Evolutionary conservation across 2,329 filamentous ascomycete genomes (phyloP).

Genomic region (Talaromyces amestolkiae): DNA sequence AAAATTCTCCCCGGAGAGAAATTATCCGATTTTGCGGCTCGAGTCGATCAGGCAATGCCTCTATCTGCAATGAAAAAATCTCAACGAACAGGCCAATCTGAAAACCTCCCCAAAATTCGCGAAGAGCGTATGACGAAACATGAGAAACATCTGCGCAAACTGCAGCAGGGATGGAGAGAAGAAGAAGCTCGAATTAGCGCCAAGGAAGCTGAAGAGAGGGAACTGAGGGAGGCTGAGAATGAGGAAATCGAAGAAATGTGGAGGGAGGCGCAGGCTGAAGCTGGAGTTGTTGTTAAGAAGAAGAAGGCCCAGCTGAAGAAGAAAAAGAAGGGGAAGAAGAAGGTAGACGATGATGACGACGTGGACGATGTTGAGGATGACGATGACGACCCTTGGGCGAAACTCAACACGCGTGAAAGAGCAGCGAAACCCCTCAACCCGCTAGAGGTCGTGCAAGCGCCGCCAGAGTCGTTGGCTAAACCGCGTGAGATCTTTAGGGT

Average conservation of each 20-base stretch:
- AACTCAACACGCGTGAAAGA: slow-evolving; percentile 60
- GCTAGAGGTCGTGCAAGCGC: slow-evolving; percentile 64
- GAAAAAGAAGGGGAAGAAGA: slow-evolving; percentile 44
- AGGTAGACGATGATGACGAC: slow-evolving; percentile 33
- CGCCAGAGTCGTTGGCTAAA: slow-evolving; percentile 67
- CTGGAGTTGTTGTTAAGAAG: slow-evolving; percentile 51
- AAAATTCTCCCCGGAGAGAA: slow-evolving; percentile 81
- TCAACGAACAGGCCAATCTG: slow-evolving; percentile 25
- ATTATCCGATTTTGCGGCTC: slow-evolving; percentile 73
- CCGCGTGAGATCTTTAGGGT: slow-evolving; percentile 64
- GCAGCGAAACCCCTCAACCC: slow-evolving; percentile 37
- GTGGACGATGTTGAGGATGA: slow-evolving; percentile 50
- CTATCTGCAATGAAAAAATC: slow-evolving; percentile 68
- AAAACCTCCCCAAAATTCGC: slow-evolving; percentile 32
- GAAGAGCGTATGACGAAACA: slow-evolving; percentile 72
- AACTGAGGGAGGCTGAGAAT: slow-evolving; percentile 72
- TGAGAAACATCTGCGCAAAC: slow-evolving; percentile 69
- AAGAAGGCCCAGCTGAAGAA: slow-evolving; percentile 38
- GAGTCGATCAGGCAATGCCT: slow-evolving; percentile 82
- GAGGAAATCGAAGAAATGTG: slow-evolving; percentile 66
- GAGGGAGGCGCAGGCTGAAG: slow-evolving; percentile 60
- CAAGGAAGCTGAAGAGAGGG: slow-evolving; percentile 73
- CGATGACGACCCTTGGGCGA: slow-evolving; percentile 74
- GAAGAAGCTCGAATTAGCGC: slow-evolving; percentile 60
- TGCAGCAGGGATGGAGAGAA: slow-evolving; percentile 59